These are phyloP conservation scores for Talaromyces islandicus DNA, from an alignment of 2,329 filamentous ascomycete species.

Conservation along the genomic window DNA sequence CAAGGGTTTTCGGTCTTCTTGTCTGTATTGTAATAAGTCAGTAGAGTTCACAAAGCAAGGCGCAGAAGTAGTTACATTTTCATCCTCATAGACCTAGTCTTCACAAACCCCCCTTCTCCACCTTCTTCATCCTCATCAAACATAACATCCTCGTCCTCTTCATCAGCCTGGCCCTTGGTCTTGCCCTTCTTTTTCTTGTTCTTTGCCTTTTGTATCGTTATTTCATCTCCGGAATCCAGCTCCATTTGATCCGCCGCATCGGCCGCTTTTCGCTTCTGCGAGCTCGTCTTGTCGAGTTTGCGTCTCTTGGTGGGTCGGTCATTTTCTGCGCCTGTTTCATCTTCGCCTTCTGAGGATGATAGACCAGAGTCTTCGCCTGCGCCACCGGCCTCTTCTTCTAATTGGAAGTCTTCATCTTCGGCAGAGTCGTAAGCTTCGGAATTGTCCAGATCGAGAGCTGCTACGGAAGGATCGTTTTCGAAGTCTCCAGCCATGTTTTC, in stretches of 20 bases:
- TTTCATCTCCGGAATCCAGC: slow-evolving; percentile 52
- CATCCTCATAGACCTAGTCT: slow-evolving; percentile 48
- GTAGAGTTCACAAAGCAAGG: not conserved
- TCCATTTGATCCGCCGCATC: slow-evolving; percentile 26
- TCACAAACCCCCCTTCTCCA: slow-evolving; percentile 47
- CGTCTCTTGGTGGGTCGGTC: slow-evolving; percentile 30
- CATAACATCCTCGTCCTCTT: slow-evolving; percentile 32
- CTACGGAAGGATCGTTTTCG: not conserved
- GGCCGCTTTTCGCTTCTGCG: slow-evolving; percentile 13
- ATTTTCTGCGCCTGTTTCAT: slow-evolving; percentile 17
- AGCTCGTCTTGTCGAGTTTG: slow-evolving; percentile 28
- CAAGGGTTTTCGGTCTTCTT: slow-evolving; percentile 43
- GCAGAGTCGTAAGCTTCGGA: slow-evolving; percentile 31
- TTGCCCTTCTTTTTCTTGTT: slow-evolving; percentile 31
- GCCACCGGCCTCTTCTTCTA: slow-evolving; percentile 19
- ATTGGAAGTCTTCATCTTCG: slow-evolving; percentile 44
- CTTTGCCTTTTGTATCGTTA: slow-evolving; percentile 46
- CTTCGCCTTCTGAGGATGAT: slow-evolving; percentile 26
- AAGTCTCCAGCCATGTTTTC: slow-evolving; percentile 1
- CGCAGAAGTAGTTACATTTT: slow-evolving; percentile 32
- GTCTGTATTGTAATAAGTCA: slow-evolving; percentile 20
- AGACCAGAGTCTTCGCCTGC: slow-evolving; percentile 28
- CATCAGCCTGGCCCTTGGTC: slow-evolving; percentile 21
- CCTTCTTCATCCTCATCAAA: slow-evolving; percentile 38
- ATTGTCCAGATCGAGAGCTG: slow-evolving; percentile 22